These are phyloP conservation scores for Musa beccarii DNA, from an alignment of 176 grass and related monocot species.

Conservation along the genomic window DNA sequence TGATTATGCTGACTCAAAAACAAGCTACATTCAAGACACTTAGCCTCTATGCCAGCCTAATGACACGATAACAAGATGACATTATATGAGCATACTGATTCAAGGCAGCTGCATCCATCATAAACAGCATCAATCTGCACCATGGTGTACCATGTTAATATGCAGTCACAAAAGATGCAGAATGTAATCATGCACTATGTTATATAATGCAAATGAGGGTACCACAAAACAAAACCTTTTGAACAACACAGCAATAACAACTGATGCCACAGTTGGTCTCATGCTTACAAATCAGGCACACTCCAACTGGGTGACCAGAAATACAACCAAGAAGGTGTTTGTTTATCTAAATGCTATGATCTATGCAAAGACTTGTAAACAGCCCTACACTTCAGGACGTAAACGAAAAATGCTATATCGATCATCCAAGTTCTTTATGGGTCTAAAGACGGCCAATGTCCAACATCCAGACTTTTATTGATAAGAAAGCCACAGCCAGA, in stretches of 20 bases:
- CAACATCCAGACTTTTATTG: not conserved
- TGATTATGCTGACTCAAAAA: not conserved
- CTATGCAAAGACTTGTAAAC: not conserved
- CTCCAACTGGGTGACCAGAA: not conserved
- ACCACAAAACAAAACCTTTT: not conserved
- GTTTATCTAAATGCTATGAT: not conserved
- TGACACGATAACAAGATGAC: not conserved
- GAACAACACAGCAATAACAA: not conserved
- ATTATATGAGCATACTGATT: not conserved
- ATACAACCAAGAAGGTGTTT: not conserved
- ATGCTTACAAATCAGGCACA: not conserved
- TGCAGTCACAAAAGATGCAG: not conserved
- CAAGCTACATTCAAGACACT: too few species aligned
- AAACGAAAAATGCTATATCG: not conserved
- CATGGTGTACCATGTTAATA: not conserved
- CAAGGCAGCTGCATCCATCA: not conserved
- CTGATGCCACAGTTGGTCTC: not conserved
- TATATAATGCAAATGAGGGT: not conserved
- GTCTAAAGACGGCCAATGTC: not conserved
- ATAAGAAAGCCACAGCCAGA: not conserved
- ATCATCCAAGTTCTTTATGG: not conserved
- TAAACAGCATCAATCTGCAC: not conserved
- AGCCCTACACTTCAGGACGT: not conserved
- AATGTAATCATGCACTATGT: not conserved
- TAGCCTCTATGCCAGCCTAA: not conserved